These are phyloP conservation scores for Fusarium armeniacum DNA, from an alignment of 2,329 filamentous ascomycete species.

Conservation along the genomic window DNA sequence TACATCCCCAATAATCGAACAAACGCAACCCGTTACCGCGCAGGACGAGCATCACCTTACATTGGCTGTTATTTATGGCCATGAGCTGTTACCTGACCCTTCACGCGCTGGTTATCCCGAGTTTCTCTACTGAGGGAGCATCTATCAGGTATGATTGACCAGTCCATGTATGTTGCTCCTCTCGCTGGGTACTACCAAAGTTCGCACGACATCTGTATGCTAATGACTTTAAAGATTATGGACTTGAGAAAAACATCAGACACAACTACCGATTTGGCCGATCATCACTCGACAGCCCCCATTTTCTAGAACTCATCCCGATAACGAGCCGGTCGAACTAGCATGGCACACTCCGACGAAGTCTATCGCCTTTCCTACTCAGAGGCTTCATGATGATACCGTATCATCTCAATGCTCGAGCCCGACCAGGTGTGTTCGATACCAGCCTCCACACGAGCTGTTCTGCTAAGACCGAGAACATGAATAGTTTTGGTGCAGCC, in stretches of 20 bases:
- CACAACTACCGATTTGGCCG: neutral
- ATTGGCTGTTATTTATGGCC: neutral
- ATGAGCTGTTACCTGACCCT: neutral
- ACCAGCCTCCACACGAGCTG: neutral
- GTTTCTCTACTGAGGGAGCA: neutral
- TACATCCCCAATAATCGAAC: neutral
- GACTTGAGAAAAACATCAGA: neutral
- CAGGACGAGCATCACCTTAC: too few species aligned
- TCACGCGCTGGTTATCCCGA: neutral
- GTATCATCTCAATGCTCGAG: neutral
- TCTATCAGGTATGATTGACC: neutral
- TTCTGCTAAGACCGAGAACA: neutral
- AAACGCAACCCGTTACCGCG: neutral
- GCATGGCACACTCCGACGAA: neutral
- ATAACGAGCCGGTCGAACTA: neutral
- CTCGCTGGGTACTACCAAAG: neutral
- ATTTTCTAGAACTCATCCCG: neutral
- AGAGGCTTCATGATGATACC: neutral
- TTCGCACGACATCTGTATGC: neutral
- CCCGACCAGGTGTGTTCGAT: neutral
- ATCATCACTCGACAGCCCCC: neutral
- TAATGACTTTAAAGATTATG: neutral
- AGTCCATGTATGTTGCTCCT: neutral
- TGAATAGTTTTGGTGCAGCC: neutral
- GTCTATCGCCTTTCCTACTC: neutral